Base-by-base conservation (phyloP, 2,329 filamentous ascomycete species). In the Penicillium sp. region DNA sequence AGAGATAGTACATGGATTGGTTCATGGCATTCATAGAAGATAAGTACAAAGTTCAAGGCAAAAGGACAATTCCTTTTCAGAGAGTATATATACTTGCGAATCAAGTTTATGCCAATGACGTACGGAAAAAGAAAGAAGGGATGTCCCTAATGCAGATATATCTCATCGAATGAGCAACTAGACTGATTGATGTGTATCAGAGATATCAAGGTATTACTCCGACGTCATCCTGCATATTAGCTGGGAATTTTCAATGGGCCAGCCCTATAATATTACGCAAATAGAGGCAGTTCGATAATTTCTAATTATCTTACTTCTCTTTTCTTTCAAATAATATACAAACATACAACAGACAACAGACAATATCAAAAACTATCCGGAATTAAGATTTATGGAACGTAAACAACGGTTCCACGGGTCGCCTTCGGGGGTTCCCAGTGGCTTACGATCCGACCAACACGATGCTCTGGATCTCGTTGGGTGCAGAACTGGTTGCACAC, bases 171-270 rank as follows among this genome's bases (percentile, higher is more conserved):
- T 60, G 40, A 53, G 37, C 34, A 37, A 40, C 4, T 29, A 22
- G 43, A 42, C 24, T 24, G 8, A 34, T 48, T 48, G 48, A 43
- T 14, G 50, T 50, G 29, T 51, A 40, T 42, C 32, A 34, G 22
- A 40, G 22, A 40, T 34, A 16, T 48, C 16, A 18, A 18, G 8
- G 40, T 31, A 45, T 44, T 26, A 18, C 13, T 44, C 50, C 58
- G 50, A 61, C 60, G 60, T 61, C 60, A 61, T 61, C 45, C 14
- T 54, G 60, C 60, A 56, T 42, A 20, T 31, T 50, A n/a, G 50
- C 32, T 34, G 34, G 50, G 34, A 43, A 40, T 7, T 24, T 22
- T n/a, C 24, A 22, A 50, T 13, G n/a, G 22, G 2, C 51, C n/a
- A 55, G 46, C 54, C 50, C 50, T 53, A 44, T 24, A 2, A 22